Evolutionary conservation across 192 early-diverging fungal genomes (phyloP).

Genomic region (Coemansia sp.): DNA sequence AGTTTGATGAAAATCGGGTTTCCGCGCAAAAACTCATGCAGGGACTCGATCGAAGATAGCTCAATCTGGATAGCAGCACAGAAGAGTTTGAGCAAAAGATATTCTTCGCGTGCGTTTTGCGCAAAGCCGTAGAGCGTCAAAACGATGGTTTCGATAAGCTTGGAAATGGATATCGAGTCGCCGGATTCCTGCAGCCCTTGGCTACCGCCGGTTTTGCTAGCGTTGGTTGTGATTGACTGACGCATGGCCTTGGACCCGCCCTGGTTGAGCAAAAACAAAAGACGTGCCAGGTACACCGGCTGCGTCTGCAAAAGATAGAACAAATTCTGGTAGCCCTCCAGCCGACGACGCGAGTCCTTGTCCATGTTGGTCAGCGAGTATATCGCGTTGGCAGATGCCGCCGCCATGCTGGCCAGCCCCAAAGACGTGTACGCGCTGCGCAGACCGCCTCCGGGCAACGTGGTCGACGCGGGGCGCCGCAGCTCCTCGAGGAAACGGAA

Average conservation of each 20-base stretch:
- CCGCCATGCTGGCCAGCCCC: constrained; percentile 16
- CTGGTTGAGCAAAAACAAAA: constrained; percentile 90
- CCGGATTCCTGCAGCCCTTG: constrained; percentile 4
- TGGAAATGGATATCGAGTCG: constrained; percentile 55
- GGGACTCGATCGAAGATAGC: constrained; percentile 74
- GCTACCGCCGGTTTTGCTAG: neutral
- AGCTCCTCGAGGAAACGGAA: constrained; percentile 54
- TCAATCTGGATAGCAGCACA: constrained; percentile 88
- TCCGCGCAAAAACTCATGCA: constrained; percentile 90
- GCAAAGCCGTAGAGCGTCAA: constrained; percentile 96
- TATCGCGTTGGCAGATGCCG: constrained; percentile 27
- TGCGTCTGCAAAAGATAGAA: constrained; percentile 98
- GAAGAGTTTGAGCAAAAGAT: constrained; percentile 90
- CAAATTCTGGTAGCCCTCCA: constrained; percentile 87
- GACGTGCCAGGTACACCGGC: constrained; percentile 82
- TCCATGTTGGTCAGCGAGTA: constrained; percentile 79
- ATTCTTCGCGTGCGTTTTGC: constrained; percentile 95
- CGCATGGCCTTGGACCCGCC: constrained; percentile 59
- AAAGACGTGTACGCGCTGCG: constrained; percentile 28
- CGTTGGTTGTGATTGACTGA: constrained; percentile 30
- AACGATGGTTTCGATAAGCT: constrained; percentile 87
- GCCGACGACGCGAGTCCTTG: constrained; percentile 74
- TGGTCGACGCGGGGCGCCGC: constrained; percentile 39
- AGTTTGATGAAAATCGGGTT: constrained; percentile 98
- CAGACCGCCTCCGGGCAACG: constrained; percentile 13